Conservation (phyloP, 1,284 basidiomycete genomes). For the Hymenochaete sp. region DNA sequence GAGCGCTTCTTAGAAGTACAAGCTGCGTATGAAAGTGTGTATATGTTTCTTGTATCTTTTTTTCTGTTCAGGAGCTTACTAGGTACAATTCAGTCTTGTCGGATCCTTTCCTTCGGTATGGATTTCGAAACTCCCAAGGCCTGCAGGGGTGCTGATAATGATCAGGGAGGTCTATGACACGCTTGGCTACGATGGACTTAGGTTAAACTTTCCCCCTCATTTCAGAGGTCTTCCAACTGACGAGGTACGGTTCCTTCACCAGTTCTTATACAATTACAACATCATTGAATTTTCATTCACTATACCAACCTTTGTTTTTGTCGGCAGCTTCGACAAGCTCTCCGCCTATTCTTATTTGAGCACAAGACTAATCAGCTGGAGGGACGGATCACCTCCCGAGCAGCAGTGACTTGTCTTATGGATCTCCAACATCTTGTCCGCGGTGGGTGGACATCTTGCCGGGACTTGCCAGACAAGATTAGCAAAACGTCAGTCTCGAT, state of each 20-base stretch:
- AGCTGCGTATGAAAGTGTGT: conserved; percentile 66
- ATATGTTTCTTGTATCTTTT: background rate
- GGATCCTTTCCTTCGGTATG: conserved; percentile 63
- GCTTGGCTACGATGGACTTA: conserved; percentile 49
- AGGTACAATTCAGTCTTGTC: conserved; percentile 48
- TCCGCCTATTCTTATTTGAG: conserved; percentile 9
- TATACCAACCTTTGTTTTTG: background rate
- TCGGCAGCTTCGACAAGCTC: conserved; percentile 19
- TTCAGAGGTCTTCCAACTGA: conserved; percentile 8
- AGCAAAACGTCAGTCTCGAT: conserved; percentile 1
- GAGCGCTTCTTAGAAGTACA: conserved; percentile 67
- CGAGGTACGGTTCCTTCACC: conserved; percentile 12
- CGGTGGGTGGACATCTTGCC: conserved; percentile 2
- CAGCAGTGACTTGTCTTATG: conserved; percentile 11
- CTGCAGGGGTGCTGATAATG: conserved; percentile 19
- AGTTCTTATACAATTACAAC: conserved; percentile 17
- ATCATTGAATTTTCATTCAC: conserved; percentile 10
- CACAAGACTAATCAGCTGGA: background rate
- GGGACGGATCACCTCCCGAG: conserved; percentile 11
- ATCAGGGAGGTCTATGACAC: conserved; percentile 64
- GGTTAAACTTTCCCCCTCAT: conserved; percentile 25
- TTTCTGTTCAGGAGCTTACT: conserved; percentile 10
- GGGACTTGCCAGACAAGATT: conserved; percentile 10
- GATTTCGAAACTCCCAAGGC: conserved; percentile 16
- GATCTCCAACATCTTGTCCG: conserved; percentile 15